phyloP scores from a whole-genome alignment of 371 early-diverging fungal genomes.

The Blakeslea trispora region DNA sequence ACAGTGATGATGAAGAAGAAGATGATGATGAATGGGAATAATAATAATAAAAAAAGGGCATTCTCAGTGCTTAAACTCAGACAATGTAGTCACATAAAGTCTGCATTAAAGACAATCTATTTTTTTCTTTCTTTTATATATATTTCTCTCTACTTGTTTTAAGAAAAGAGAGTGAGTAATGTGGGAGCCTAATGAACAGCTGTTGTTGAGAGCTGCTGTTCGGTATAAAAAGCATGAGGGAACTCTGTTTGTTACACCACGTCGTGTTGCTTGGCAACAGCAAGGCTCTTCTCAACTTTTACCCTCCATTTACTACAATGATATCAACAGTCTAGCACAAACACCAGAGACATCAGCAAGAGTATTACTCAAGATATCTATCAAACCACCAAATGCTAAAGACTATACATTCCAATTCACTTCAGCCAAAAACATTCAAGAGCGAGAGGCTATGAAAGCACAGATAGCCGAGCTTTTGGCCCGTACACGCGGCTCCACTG shows the following conservation, averaged over 20 bases:
- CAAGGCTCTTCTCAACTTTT: slow-evolving; percentile 48
- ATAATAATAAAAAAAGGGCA: too few species aligned
- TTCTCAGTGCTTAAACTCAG: too few species aligned
- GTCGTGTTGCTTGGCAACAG: slow-evolving; percentile 59
- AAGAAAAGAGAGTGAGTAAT: too few species aligned
- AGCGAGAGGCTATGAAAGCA: slow-evolving; percentile 60
- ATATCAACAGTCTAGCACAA: slow-evolving; percentile 43
- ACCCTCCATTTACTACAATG: slow-evolving; percentile 45
- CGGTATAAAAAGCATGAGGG: slow-evolving; percentile 56
- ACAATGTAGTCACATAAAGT: too few species aligned
- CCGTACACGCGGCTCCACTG: slow-evolving; percentile 35
- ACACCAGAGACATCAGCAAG: slow-evolving; percentile 47
- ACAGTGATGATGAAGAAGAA: slow-evolving; percentile 47
- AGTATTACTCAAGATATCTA: slow-evolving; percentile 41
- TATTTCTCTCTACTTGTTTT: too few species aligned
- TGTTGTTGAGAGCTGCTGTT: slow-evolving; percentile 50
- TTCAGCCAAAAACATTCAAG: slow-evolving; percentile 51
- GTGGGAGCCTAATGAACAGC: slow-evolving; percentile 65
- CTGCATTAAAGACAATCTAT: too few species aligned
- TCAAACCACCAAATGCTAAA: slow-evolving; percentile 37
- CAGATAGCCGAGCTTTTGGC: slow-evolving; percentile 52
- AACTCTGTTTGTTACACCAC: slow-evolving; percentile 55
- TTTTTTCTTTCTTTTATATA: too few species aligned
- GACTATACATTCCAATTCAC: slow-evolving; percentile 56
- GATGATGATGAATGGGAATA: slow-evolving; percentile 40